Conservation (phyloP, 164 flowering plant genomes). For the Chimonanthus praecox region DNA sequence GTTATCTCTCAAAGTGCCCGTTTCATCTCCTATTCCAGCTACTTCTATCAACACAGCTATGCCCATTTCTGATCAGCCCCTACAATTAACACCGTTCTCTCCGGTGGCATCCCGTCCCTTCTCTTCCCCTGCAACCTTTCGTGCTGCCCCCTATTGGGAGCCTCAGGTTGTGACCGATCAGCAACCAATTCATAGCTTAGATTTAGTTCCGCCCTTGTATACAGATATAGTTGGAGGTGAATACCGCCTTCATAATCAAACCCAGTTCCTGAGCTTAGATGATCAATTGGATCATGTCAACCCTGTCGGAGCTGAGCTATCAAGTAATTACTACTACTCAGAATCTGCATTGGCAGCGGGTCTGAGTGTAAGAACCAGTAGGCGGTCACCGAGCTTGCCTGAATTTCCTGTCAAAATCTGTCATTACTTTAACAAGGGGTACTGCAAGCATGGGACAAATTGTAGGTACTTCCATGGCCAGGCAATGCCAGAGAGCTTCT, state of each 20-base stretch:
- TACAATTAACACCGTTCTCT: conserved; percentile 38
- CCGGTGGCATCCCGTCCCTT: conserved; percentile 34
- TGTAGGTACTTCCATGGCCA: conserved; percentile 76
- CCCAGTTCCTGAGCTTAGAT: conserved; percentile 38
- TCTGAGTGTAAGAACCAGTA: conserved; percentile 24
- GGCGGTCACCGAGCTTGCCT: conserved; percentile 29
- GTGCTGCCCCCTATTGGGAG: conserved; percentile 42
- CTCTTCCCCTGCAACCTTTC: conserved; percentile 25
- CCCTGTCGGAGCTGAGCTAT: conserved; percentile 17
- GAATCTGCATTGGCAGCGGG: conserved; percentile 29
- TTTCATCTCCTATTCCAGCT: conserved; percentile 27
- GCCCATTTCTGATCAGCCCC: conserved; percentile 33
- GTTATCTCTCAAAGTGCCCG: conserved; percentile 15
- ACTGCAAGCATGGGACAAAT: conserved; percentile 73
- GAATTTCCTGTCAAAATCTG: conserved; percentile 59
- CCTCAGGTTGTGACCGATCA: conserved; percentile 26
- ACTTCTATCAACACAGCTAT: conserved; percentile 15
- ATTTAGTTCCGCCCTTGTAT: conserved; percentile 23
- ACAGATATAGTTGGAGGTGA: conserved; percentile 35
- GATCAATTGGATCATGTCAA: conserved; percentile 41
- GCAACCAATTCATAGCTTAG: conserved; percentile 23
- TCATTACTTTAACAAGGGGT: conserved; percentile 70
- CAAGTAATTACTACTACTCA: conserved; percentile 26
- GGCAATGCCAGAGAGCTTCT: conserved; percentile 31
- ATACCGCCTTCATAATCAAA: conserved; percentile 29